Percentiles rank a stretch among this genome's conserved stretches.
These are phyloP conservation scores for Huntiella moniliformis DNA, from an alignment of 2,329 filamentous ascomycete species.

Conservation along the genomic window DNA sequence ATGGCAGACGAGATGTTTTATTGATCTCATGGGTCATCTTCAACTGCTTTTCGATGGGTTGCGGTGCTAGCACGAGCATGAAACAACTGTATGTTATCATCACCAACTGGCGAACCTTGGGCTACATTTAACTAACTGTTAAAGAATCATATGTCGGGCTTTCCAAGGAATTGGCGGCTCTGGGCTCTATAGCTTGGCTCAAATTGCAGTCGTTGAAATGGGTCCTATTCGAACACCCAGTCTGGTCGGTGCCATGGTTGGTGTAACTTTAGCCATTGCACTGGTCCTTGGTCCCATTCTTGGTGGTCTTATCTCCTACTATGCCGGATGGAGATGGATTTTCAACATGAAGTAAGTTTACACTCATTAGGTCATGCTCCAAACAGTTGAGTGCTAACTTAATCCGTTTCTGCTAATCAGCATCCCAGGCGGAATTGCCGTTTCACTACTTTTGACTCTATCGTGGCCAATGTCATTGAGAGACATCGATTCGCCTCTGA, in stretches of 20 bases:
- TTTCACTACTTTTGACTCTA: conserved; percentile 23
- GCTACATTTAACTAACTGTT: neutral
- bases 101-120: neutral
- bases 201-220: conserved; percentile 37
- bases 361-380: neutral
- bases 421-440: conserved; percentile 27
- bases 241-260: conserved; percentile 35
- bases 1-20: conserved; percentile 33
- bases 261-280: conserved; percentile 35
- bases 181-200: conserved; percentile 40
- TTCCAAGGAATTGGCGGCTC: conserved; percentile 43
- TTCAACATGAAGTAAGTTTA: conserved; percentile 40
- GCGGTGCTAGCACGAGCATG: conserved; percentile 31
- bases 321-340: conserved; percentile 37
- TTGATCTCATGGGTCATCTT: conserved; percentile 35
- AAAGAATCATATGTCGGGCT: conserved; percentile 37
- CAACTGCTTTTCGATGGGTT: conserved; percentile 35
- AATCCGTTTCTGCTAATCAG: conserved; percentile 16
- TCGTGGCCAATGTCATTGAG: conserved; percentile 10
- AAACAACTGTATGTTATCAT: conserved; percentile 25
- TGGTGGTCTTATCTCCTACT: conserved; percentile 35
- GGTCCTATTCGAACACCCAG: conserved; percentile 33
- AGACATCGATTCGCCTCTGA: conserved; percentile 4
- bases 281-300: conserved; percentile 40
- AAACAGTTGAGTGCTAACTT: neutral